These are phyloP conservation scores for Pichia cactophila DNA, from an alignment of 1,139 yeast genomes.

Conservation along the genomic window DNA sequence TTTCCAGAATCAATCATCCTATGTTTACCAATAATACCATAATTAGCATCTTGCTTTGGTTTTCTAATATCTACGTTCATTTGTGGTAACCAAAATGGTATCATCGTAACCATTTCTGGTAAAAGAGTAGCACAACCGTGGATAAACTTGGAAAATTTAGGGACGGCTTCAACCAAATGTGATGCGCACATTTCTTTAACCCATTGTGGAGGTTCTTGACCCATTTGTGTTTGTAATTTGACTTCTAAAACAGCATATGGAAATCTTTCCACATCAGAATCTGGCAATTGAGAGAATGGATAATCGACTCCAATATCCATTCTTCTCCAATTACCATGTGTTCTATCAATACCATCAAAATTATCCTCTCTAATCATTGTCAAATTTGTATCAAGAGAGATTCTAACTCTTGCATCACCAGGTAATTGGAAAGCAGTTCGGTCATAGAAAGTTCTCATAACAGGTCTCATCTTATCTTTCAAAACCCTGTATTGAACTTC, in stretches of 20 bases:
- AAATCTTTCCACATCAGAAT: slow-evolving; percentile 79
- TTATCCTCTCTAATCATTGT: slow-evolving; percentile 96
- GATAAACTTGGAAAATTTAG: slow-evolving; percentile 92
- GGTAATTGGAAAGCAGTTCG: slow-evolving; percentile 98
- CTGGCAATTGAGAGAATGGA: slow-evolving; percentile 83
- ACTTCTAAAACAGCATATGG: slow-evolving; percentile 98
- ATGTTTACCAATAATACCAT: slow-evolving; percentile 42
- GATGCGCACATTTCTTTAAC: slow-evolving; percentile 85
- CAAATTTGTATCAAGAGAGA: slow-evolving; percentile 91
- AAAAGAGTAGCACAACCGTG: slow-evolving; percentile 89
- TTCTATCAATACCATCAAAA: slow-evolving; percentile 87
- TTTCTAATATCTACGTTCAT: slow-evolving; percentile 94
- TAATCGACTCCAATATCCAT: slow-evolving; percentile 97
- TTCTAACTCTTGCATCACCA: slow-evolving; percentile 98
- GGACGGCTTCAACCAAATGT: slow-evolving; percentile 95
- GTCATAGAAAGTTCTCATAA: slow-evolving; percentile 89
- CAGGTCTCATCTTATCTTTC: slow-evolving; percentile 82
- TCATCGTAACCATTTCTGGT: slow-evolving; percentile 71
- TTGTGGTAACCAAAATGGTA: slow-evolving; percentile 98
- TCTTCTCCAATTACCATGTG: slow-evolving; percentile 93
- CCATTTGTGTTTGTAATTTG: slow-evolving; percentile 91
- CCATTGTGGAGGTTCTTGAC: slow-evolving; percentile 99
- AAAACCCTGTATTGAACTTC: slow-evolving; percentile 88
- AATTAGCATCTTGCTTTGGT: slow-evolving; percentile 61
- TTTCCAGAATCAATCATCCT: slow-evolving; percentile 25